Evolutionary conservation across 495 filamentous ascomycete species (phyloP), one percentile per base, ranked within the genome.

Genomic region (Xylaria acuta): DNA sequence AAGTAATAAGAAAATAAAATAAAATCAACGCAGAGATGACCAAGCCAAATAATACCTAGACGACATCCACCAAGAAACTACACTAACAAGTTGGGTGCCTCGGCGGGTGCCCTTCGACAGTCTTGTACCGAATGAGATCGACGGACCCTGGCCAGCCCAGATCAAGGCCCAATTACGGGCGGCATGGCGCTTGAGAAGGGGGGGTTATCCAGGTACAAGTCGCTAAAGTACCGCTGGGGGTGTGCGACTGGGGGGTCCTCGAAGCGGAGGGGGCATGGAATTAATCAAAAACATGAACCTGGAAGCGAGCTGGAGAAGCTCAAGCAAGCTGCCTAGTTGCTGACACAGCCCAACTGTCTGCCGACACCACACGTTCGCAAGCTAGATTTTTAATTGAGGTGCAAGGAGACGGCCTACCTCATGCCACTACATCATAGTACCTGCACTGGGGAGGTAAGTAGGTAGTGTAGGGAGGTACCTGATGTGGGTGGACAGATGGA

Each of bases 181-280:
- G 74, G 73, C 75, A 77, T 78, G 75, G 79, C 79, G 79, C 79
- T 80, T 80, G 75, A 67, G 69, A 71, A 64, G 69, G 67, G 54
- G 27, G 67, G 54, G 49, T 36, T n/a, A 54, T 40, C 43, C 32
- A 67, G 69, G 69, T 58, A 66, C 70, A 60, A 59, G 62, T 67
- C 62, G 62, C 70, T 67, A 65, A 72, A 72, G 63, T 67, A 72
- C 70, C 62, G 66, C 66, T 67, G 60, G 64, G 60, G 34, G 60
- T 68, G 64, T 70, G 72, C 59, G 68, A 62, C 38, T 34, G 22
- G 59, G 38, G 43, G 30, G 41, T 40, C 20, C 5, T 67, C 45
- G 69, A 59, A 59, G 40, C 0, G 51, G 63, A 38, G 40, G 70
- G 70, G 34, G 47, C 36, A 64, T 58, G 53, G 47, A 59, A 66